These are phyloP conservation scores for Carpinus fangiana DNA, from an alignment of 306 rosid genomes.

Conservation along the genomic window DNA sequence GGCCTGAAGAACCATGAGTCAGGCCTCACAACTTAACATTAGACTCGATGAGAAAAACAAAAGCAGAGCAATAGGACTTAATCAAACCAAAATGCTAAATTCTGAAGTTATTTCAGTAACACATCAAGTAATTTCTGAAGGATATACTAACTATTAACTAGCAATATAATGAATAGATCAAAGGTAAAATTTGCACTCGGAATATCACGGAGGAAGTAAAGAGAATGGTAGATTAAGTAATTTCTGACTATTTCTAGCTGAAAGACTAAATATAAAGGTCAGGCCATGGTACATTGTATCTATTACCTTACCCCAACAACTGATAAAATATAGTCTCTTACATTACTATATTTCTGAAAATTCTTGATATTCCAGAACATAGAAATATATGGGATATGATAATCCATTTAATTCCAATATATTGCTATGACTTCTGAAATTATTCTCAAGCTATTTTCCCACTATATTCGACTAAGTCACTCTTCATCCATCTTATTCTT, in stretches of 20 bases:
- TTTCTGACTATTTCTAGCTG: slow-evolving; percentile 17
- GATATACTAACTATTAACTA: not conserved
- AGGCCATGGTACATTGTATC: not conserved
- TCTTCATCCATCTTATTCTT: no score
- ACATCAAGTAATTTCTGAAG: not conserved
- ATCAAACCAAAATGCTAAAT: not conserved
- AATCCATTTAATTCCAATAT: no score
- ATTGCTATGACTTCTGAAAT: no score
- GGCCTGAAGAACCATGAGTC: not conserved
- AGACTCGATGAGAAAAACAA: slow-evolving; percentile 3
- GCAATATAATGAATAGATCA: not conserved
- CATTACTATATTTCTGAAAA: not conserved
- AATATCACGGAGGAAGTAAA: not conserved
- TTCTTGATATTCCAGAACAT: not conserved
- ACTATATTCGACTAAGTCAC: no score
- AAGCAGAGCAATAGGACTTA: not conserved
- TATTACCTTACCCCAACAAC: not conserved
- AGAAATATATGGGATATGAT: no score
- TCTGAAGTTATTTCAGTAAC: not conserved
- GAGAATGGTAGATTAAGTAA: not conserved
- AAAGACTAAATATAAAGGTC: slow-evolving; percentile 17
- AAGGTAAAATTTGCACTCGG: not conserved
- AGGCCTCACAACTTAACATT: slow-evolving; percentile 13
- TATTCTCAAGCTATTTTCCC: no score
- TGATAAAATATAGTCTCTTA: not conserved